A percentile compares a stretch with the other conserved stretches of the same genome.
These are phyloP conservation scores for Pseudogymnoascus pannorum DNA, from an alignment of 2,329 filamentous ascomycete genomes.

Conservation along the genomic window DNA sequence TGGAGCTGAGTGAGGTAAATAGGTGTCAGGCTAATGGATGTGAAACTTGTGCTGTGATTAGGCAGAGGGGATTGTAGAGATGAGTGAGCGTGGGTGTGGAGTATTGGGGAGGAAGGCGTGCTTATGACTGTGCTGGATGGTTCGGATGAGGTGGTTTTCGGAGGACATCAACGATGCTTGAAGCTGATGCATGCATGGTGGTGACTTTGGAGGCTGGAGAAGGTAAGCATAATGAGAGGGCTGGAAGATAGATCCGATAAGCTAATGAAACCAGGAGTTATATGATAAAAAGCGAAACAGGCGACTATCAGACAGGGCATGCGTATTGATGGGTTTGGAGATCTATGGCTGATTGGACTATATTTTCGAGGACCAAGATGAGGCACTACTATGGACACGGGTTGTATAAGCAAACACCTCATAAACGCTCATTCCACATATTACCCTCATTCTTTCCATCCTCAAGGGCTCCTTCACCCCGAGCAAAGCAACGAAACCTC, in stretches of 20 bases:
- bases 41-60: neutral
- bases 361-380: conserved; percentile 1
- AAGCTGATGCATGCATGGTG: neutral
- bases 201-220: neutral
- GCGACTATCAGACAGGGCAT: neutral
- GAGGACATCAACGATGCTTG: neutral
- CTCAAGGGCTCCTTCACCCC: neutral
- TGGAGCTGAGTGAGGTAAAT: neutral
- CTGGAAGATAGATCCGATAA: conserved; percentile 25
- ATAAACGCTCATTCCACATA: neutral
- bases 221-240: neutral
- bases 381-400: neutral
- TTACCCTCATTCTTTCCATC: neutral
- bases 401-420: neutral
- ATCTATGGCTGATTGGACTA: neutral
- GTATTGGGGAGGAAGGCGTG: neutral
- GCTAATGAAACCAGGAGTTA: neutral
- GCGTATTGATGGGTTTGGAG: neutral
- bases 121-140: neutral
- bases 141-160: neutral
- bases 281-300: neutral
- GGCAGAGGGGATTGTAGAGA: neutral
- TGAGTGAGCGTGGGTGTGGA: neutral
- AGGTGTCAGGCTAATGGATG: neutral
- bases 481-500: conserved; percentile 11